phyloP scores from a whole-genome alignment of 495 filamentous ascomycete genomes.

The Pseudevernia furfuracea region DNA sequence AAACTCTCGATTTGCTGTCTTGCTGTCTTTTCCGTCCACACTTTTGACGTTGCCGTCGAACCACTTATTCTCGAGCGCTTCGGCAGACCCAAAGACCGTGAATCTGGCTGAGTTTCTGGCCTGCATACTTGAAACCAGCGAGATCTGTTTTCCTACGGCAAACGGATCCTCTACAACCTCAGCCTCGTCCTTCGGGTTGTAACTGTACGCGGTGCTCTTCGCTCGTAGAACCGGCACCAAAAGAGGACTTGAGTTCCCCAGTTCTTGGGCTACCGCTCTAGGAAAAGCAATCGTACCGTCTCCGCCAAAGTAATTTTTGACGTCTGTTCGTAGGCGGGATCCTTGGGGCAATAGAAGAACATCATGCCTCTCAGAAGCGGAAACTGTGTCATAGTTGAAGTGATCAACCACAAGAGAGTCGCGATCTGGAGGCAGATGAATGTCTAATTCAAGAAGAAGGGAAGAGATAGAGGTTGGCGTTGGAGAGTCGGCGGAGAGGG shows the following conservation, averaged over 20 bases:
- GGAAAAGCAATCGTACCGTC: constrained; percentile 72
- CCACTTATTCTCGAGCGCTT: constrained; percentile 84
- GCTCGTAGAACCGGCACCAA: constrained; percentile 75
- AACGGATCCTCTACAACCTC: constrained; percentile 71
- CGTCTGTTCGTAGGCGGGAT: constrained; percentile 51
- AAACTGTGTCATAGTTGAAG: constrained; percentile 80
- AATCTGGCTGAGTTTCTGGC: constrained; percentile 89
- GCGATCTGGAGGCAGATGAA: constrained; percentile 79
- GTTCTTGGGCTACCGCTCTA: constrained; percentile 65
- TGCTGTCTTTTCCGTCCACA: constrained; percentile 42
- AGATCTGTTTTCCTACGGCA: constrained; percentile 72
- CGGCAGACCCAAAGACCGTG: constrained; percentile 74
- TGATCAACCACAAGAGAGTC: constrained; percentile 82
- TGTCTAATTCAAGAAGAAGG: constrained; percentile 83
- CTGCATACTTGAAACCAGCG: constrained; percentile 75
- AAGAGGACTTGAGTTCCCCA: constrained; percentile 66
- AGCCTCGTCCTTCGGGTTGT: constrained; percentile 85
- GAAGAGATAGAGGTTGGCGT: constrained; percentile 74
- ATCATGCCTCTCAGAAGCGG: constrained; percentile 76
- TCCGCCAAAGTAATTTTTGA: constrained; percentile 72
- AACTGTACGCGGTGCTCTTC: constrained; percentile 77
- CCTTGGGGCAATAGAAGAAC: constrained; percentile 70
- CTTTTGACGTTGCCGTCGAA: constrained; percentile 73
- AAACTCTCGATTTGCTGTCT: constrained; percentile 76
- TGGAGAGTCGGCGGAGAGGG: constrained; percentile 66